Evolutionary conservation across 176 grass and related monocot species (phyloP), one percentile per base, ranked within the genome.

Genomic region (Carex parvula): DNA sequence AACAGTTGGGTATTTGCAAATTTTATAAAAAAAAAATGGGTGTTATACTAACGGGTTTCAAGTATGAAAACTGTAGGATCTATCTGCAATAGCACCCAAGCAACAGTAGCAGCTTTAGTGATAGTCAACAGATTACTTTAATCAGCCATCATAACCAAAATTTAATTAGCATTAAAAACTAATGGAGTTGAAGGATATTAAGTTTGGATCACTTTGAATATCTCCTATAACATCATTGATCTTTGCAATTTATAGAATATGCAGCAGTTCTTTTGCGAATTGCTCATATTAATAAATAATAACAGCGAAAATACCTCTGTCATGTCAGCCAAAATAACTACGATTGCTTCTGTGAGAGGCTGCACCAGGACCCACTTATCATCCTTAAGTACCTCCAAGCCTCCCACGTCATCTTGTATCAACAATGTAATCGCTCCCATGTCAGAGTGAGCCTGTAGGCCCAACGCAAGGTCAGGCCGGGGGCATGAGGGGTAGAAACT

Each of bases 401-500:
- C 96, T 72, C 86, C 91, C n/a, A 98, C 93, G 66, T 95, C 88
- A 89, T 98, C 96, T 95, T 98, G 93, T 88, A 98, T 93, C 72
- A 98, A 64, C 85, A 98, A 89, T 13, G 96, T 98, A 81, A 98
- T 88, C 17, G 80, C 89, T 8, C 96, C 96, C 87, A 98, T 95
- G 88, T 98, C 96, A 86, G 96, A 98, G 85, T 98, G 96, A 60
- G 96, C 86, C 92, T 95, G 93, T 75, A 98, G 84, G 24, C 96
- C 96, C 85, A 98, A 91, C 66, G 88, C 93, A 90, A 98, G 93
- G 53, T 98, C 93, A 80, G 96, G 96, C 33, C 88, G 87, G 60
- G 93, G 93, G 60, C 96, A 98, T 57, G 96, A 91, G 29, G 96
- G 92, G n/a, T 98, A 98, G 80, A 91, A 98, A 93, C 96, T 95